phyloP scores from a whole-genome alignment of 2,329 filamentous ascomycete species.

The Beauveria varroae region DNA sequence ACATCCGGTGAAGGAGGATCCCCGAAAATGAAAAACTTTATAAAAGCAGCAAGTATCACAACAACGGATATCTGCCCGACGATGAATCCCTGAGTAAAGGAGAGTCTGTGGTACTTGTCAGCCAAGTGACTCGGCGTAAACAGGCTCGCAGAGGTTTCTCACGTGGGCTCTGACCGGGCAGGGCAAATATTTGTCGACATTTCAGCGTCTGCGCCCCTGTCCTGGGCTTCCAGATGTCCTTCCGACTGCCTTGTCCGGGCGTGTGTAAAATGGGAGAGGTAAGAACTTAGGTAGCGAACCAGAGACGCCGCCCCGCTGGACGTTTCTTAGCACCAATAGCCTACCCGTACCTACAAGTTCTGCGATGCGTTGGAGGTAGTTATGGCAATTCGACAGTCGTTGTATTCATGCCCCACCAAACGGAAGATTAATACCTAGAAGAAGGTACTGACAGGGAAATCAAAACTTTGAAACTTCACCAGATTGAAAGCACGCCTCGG shows the following conservation, averaged over 20 bases:
- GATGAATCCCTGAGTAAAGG: conserved; percentile 89
- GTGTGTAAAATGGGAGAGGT: conserved; percentile 3
- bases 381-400: too few species aligned
- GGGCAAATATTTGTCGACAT: conserved; percentile 38
- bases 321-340: not conserved
- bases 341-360: too few species aligned
- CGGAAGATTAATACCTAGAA: too few species aligned
- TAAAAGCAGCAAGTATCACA: conserved; percentile 85
- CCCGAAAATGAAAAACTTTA: conserved; percentile 99
- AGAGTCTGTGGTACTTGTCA: conserved; percentile 49
- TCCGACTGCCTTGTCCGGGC: not conserved
- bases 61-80: conserved; percentile 91
- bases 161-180: conserved; percentile 38
- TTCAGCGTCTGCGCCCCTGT: not conserved
- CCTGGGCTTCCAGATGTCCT: not conserved
- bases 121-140: not conserved
- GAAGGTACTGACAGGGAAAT: not conserved
- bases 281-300: conserved; percentile 9
- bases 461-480: not conserved
- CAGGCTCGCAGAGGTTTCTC: conserved; percentile 18
- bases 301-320: not conserved
- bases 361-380: too few species aligned
- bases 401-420: too few species aligned
- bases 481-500: not conserved
- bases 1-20: conserved; percentile 80